A percentile compares a stretch with the other conserved stretches of the same genome.
These are phyloP conservation scores for Plantago rigida DNA, from an alignment of 305 asterid species.

Conservation along the genomic window DNA sequence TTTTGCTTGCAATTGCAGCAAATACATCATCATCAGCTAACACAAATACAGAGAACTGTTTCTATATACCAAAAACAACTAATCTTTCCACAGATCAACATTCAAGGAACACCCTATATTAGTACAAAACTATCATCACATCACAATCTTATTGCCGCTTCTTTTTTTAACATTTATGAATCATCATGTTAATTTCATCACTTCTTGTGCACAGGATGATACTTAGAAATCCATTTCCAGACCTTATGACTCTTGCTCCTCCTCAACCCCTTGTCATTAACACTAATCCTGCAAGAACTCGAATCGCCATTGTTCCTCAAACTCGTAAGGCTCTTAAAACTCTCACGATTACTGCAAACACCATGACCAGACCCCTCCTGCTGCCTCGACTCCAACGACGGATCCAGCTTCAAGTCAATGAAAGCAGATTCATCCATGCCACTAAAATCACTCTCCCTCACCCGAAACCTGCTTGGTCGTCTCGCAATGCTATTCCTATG, in stretches of 20 bases:
- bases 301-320: slow-evolving; percentile 25
- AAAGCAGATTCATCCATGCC: slow-evolving; percentile 74
- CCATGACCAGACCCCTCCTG: slow-evolving; percentile 28
- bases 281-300: slow-evolving; percentile 44
- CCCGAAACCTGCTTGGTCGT: slow-evolving; percentile 34
- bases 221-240: slow-evolving; percentile 79
- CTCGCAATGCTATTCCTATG: slow-evolving; percentile 27
- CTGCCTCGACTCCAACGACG: slow-evolving; percentile 34
- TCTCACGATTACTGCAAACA: slow-evolving; percentile 13
- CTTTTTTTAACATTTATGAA: background rate
- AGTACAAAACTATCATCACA: slow-evolving; percentile 2
- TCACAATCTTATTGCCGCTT: background rate
- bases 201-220: slow-evolving; percentile 39
- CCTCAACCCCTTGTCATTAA: slow-evolving; percentile 41
- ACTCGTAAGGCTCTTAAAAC: slow-evolving; percentile 19
- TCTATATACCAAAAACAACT: no score
- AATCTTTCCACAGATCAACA: no score
- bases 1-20: no score
- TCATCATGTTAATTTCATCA: no score
- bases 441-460: slow-evolving; percentile 55
- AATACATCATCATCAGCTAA: no score
- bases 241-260: slow-evolving; percentile 47
- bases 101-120: background rate
- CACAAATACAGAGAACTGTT: no score
- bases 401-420: slow-evolving; percentile 71